Evolutionary conservation across 768 basidiomycete genomes (phyloP).

Genomic region (Suillus subluteus): DNA sequence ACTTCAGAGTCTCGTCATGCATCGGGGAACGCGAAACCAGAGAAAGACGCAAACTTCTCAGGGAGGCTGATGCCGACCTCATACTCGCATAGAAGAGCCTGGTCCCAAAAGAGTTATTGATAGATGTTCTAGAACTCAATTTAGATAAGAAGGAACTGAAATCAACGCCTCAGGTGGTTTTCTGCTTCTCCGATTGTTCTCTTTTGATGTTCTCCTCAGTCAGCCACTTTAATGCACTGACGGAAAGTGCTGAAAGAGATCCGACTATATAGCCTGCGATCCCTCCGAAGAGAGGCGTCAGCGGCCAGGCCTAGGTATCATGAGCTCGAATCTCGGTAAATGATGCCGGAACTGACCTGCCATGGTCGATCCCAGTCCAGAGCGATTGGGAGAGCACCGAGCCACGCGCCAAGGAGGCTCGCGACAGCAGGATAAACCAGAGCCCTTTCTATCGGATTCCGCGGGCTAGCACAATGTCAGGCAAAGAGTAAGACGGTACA

Average conservation of each 20-base stretch:
- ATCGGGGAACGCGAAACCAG: no score
- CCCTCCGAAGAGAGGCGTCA: slow-evolving; percentile 76
- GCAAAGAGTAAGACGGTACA: background rate
- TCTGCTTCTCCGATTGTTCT: slow-evolving; percentile 24
- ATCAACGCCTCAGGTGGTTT: slow-evolving; percentile 21
- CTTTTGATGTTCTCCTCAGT: slow-evolving; percentile 42
- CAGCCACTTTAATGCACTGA: slow-evolving; percentile 43
- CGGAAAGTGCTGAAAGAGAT: slow-evolving; percentile 55
- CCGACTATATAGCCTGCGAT: slow-evolving; percentile 68
- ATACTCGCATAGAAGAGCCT: slow-evolving; percentile 2
- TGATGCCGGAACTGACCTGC: slow-evolving; percentile 65
- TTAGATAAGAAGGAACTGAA: background rate
- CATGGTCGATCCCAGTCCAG: slow-evolving; percentile 98
- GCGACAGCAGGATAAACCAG: slow-evolving; percentile 81
- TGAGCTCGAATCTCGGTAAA: background rate
- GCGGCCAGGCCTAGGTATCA: slow-evolving; percentile 72
- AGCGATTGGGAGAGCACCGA: slow-evolving; percentile 81
- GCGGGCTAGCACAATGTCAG: slow-evolving; percentile 40
- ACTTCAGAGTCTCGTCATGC: no score
- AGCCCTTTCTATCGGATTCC: slow-evolving; percentile 73
- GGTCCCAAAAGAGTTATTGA: slow-evolving; percentile 5
- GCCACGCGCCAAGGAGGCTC: slow-evolving; percentile 75
- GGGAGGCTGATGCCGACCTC: slow-evolving; percentile 29
- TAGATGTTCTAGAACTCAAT: background rate
- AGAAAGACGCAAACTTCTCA: no score